Evolutionary conservation across 352 stramenopile species (phyloP).

Genomic region (Globisporangium echinulatum): DNA sequence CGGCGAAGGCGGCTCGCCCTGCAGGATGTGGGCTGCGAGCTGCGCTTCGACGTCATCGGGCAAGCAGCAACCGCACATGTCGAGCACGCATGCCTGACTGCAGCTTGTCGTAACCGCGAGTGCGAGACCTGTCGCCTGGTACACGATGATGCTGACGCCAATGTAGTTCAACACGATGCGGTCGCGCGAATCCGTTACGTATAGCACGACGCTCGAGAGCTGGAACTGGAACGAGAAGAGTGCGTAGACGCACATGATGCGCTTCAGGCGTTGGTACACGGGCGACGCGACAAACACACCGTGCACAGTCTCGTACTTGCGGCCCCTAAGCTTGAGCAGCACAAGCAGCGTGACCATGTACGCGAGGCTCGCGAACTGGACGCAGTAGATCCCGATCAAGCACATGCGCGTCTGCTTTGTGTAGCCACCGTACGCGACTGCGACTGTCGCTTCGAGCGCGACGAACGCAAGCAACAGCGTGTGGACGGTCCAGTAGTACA

Average conservation of each 20-base stretch:
- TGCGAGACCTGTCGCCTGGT: constrained; percentile 35
- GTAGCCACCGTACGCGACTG: constrained; percentile 29
- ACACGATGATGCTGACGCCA: constrained; percentile 32
- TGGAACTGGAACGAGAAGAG: constrained; percentile 43
- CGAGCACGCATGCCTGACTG: constrained; percentile 41
- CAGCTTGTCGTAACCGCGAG: constrained; percentile 39
- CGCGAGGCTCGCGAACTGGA: constrained; percentile 25
- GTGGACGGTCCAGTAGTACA: constrained; percentile 32
- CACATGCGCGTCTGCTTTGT: constrained; percentile 21
- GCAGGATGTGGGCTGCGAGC: constrained; percentile 17
- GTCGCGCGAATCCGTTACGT: constrained; percentile 26
- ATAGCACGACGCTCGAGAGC: constrained; percentile 31
- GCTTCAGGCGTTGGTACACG: constrained; percentile 49
- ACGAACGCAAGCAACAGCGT: constrained; percentile 28
- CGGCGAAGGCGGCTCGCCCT: constrained; percentile 20
- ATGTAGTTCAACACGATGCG: constrained; percentile 23
- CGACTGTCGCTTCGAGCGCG: constrained; percentile 22
- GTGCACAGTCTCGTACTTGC: constrained; percentile 46
- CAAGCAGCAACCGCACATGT: constrained; percentile 26
- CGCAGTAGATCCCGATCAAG: constrained; percentile 34
- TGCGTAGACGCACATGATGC: constrained; percentile 39
- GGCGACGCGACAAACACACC: constrained; percentile 38
- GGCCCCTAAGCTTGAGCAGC: constrained; percentile 33
- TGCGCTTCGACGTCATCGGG: constrained; percentile 37
- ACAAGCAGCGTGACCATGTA: constrained; percentile 34